These are phyloP conservation scores for Gracilaria vermiculophylla DNA, from an alignment of 23 red algal genomes.

Conservation along the genomic window DNA sequence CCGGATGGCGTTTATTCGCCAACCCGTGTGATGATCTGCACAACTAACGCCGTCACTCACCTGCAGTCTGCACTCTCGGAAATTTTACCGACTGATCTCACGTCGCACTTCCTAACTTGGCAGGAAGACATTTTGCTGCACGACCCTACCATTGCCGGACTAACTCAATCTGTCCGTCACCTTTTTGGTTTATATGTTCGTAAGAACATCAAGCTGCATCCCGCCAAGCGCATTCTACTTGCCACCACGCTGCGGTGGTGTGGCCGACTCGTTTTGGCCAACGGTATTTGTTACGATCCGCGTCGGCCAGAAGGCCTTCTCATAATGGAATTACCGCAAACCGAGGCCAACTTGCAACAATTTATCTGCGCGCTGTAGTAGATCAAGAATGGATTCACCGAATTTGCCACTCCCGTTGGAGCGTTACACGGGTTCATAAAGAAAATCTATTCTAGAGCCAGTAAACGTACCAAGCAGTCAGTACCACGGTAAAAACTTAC, in stretches of 20 bases:
- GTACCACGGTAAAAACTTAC: not conserved
- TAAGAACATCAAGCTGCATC: slow-evolving; percentile 31
- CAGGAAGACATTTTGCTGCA: slow-evolving; percentile 15
- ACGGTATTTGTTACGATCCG: not conserved
- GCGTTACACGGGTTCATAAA: slow-evolving; percentile 10
- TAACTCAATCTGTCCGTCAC: not conserved
- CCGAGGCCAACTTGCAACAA: slow-evolving; percentile 10
- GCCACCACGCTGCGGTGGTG: not conserved
- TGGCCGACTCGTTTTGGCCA: not conserved
- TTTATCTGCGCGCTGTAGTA: not conserved
- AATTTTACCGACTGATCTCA: slow-evolving; percentile 15
- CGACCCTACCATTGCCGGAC: not conserved
- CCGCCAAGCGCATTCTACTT: slow-evolving; percentile 16
- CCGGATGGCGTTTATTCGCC: slow-evolving; percentile 24
- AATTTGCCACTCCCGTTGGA: not conserved
- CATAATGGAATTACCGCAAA: slow-evolving; percentile 5
- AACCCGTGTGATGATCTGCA: slow-evolving; percentile 11
- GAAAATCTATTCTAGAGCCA: not conserved
- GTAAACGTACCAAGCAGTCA: not conserved
- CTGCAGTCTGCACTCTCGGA: slow-evolving; percentile 5
- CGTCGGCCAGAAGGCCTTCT: not conserved
- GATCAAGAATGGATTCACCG: not conserved
- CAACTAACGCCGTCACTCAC: slow-evolving; percentile 13
- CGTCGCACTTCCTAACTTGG: not conserved
- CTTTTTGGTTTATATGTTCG: slow-evolving; percentile 11